Base-by-base conservation (phyloP, 208 protist genomes). In the Blechomonas ayalai region DNA sequence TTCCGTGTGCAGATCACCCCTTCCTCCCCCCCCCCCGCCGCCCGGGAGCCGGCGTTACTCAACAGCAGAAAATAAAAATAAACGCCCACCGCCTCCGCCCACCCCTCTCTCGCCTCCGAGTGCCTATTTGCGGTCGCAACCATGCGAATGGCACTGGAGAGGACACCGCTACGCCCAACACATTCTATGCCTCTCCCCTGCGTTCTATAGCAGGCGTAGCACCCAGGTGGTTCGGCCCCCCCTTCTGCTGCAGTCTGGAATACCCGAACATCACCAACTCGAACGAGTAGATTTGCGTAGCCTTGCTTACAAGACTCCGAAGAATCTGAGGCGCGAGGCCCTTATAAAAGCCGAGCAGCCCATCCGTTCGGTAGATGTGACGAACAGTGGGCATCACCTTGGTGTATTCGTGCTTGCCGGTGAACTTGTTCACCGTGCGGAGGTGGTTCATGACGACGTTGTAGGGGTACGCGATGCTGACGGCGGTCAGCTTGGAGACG, bases 361-460 rank as follows among this genome's bases (percentile, higher is more conserved):
- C 85, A 47, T 94, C 85, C 0, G 51, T 49, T 0, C 33, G 37
- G 43, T 91, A 94, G 31, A 94, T 73, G 52, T 91, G 76, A 22
- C 54, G 60, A 8, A 91, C 32, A 1, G 85, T 94, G 0, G 78
- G 79, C 27, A 60, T 9, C 15, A 89, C 46, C 18, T 58, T 46
- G 18, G 75, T 65, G 45, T 87, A 78, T 47, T 94, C 82, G 59
- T 82, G 73, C 32, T 65, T 62, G 5, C 85, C 79, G 1, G 82
- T 94, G 1, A 52, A 41, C 34, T 77, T 82, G 67, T 90, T 91
- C 34, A 91, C 82, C 6, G 77, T 90, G 37, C 86, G 82, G 15
- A 95, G 43, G 49, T 95, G 86, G 31, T 74, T 90, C 77, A 91
- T 91, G 25, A 95, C 64, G 23, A 92, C 87, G 50, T 95, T 95